A percentile compares a stretch with the other conserved stretches of the same genome.
Conservation (phyloP, 495 filamentous ascomycete species). For the Lasiosphaeris hirsuta region DNA sequence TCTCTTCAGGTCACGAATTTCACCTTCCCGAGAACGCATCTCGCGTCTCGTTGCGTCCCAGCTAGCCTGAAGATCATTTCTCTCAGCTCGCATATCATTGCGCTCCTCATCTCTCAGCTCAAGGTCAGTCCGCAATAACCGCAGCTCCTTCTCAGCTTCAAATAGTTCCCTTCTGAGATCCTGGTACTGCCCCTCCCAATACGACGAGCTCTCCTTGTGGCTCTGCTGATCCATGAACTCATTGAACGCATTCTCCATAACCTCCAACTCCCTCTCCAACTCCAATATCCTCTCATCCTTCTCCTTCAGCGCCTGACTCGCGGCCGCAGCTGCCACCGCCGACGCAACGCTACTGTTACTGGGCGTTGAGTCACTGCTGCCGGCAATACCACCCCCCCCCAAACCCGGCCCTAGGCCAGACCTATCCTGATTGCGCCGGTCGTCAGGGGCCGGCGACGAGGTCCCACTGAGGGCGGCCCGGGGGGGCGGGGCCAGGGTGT, state of each 20-base stretch:
- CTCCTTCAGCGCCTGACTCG: slow-evolving; percentile 30
- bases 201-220: slow-evolving; percentile 38
- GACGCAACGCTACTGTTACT: not conserved
- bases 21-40: slow-evolving; percentile 39
- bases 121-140: no score
- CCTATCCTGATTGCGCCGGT: slow-evolving; percentile 9
- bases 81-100: not conserved
- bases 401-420: no score
- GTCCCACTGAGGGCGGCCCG: slow-evolving; percentile 36
- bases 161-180: slow-evolving; percentile 42
- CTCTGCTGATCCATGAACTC: slow-evolving; percentile 44
- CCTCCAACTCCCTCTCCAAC: slow-evolving; percentile 41
- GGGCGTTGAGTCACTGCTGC: not conserved
- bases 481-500: slow-evolving; percentile 38
- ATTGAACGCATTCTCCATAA: slow-evolving; percentile 45
- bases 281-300: slow-evolving; percentile 43
- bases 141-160: no score
- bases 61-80: no score
- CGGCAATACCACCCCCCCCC: no score
- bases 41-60: slow-evolving; percentile 38
- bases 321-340: slow-evolving; percentile 24
- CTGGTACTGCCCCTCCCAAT: slow-evolving; percentile 48
- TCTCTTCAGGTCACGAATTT: slow-evolving; percentile 39
- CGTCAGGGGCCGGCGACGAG: slow-evolving; percentile 34
- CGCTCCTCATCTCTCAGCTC: slow-evolving; percentile 21